A percentile compares a stretch with the other conserved stretches of the same genome.
phyloP scores from a whole-genome alignment of 441 rosid genomes.

The Adansonia gregorii region DNA sequence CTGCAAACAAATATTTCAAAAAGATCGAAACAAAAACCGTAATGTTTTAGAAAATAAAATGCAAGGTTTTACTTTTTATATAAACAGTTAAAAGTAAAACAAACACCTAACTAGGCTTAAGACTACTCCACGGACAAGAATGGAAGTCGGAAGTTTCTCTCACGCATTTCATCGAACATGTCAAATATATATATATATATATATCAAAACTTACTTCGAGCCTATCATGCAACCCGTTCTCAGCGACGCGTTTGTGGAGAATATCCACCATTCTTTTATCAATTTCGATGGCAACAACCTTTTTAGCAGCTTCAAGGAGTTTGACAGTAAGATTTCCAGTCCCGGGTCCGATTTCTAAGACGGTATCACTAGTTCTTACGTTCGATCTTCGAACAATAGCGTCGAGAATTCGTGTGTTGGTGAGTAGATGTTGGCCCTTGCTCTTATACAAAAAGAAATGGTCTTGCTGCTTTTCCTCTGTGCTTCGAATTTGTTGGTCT shows the following conservation, averaged over 20 bases:
- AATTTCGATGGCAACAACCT: conserved; percentile 72
- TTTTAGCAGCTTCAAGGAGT: conserved; percentile 61
- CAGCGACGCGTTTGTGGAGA: conserved; percentile 58
- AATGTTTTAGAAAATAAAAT: neutral
- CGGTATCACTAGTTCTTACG: conserved; percentile 55
- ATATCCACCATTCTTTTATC: conserved; percentile 78
- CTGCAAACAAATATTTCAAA: conserved; percentile 40
- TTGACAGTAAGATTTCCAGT: conserved; percentile 88
- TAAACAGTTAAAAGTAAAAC: neutral
- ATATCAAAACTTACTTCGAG: conserved; percentile 51
- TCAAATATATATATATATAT: neutral
- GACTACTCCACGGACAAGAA: neutral
- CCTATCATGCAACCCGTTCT: conserved; percentile 40
- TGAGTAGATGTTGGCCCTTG: conserved; percentile 92
- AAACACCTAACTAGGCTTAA: neutral
- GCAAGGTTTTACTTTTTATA: neutral
- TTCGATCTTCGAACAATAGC: conserved; percentile 61
- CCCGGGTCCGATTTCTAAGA: conserved; percentile 86
- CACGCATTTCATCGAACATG: conserved; percentile 55
- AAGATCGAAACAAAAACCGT: neutral
- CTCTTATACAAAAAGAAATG: conserved; percentile 62
- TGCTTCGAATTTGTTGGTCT: conserved; percentile 18
- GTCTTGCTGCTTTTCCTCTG: conserved; percentile 33
- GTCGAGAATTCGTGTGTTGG: conserved; percentile 75
- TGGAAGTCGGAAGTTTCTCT: conserved; percentile 13